Evolutionary conservation across 169 alveolate genomes (phyloP).

Genomic region (Toxoplasma gondii): DNA sequence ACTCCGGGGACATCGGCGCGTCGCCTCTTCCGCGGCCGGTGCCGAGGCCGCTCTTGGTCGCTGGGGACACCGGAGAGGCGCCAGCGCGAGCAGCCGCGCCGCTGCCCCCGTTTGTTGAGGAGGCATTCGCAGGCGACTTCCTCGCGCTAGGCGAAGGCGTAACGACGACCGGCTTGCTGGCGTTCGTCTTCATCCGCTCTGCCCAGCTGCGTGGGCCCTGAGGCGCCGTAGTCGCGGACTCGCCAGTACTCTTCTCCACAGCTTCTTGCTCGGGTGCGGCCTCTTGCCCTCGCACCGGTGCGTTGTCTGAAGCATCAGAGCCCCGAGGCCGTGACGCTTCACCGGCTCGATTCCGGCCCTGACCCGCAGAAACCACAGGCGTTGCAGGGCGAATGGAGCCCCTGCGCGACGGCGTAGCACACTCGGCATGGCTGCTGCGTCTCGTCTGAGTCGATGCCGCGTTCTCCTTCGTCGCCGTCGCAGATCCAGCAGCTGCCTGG

Average conservation of each 20-base stretch:
- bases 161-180: neutral
- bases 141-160: neutral
- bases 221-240: neutral
- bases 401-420: neutral
- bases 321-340: neutral
- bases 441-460: neutral
- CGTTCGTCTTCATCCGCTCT: conserved; percentile 29
- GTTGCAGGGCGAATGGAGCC: neutral
- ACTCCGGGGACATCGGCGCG: neutral
- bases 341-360: neutral
- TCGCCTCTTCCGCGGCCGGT: neutral
- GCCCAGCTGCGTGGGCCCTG: conserved; percentile 45
- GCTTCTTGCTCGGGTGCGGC: neutral
- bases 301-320: neutral
- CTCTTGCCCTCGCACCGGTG: neutral
- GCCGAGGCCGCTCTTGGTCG: neutral
- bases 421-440: neutral
- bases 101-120: neutral
- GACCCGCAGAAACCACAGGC: neutral
- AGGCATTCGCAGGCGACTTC: neutral
- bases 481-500: neutral
- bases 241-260: neutral
- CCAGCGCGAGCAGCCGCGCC: neutral
- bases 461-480: neutral
- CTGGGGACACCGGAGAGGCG: neutral